Evolutionary conservation across 2,329 filamentous ascomycete genomes (phyloP), one percentile per base, ranked within the genome.

Genomic region (Cordyceps sp.): DNA sequence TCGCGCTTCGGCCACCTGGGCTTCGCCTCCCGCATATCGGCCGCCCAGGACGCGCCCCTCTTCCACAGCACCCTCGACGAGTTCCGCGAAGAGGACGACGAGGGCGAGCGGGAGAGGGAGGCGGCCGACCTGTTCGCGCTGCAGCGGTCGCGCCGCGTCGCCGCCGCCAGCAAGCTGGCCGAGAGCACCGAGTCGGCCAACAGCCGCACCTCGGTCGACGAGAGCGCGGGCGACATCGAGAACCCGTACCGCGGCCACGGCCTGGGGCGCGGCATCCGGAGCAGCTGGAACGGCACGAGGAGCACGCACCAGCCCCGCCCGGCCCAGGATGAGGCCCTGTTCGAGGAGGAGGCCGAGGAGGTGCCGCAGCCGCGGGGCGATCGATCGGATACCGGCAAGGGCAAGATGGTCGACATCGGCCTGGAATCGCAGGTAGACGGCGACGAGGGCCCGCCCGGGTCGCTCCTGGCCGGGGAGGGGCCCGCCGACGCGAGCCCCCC

Each of bases 41-140:
- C 73, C 28, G 64, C 64, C 15, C 78, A 82, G 36, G 81, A 85
- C 42, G 86, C 88, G 9, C 90, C 90, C 34, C 64, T 98, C n/a
- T 96, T 98, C 54, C 85, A 90, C 55, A 93, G 84, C 47, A 77
- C 82, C 5, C 72, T 85, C 13, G 85, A 93, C 52, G 84, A 92
- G 48, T 90, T 92, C 41, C 75, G 80, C 38, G 86, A 94, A 54
- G 83, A 92, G 48, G 86, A 94, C 40, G 88, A 96, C 38, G 86
- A 90, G 50, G 79, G 83, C 45, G 85, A 93, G 54, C 77, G 83
- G 45, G 82, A 92, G 45, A 66, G 85, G 33, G 88, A 96, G 49
- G 82, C 88, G 22, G 85, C 85, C n/a, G 90, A 96, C 55, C 76
- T 90, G 42, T 92, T 86, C 55, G 88, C 88, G 6, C 62, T 98